These are phyloP conservation scores for Nicotiana attenuata DNA, from an alignment of 257 asterid species.

Conservation along the genomic window DNA sequence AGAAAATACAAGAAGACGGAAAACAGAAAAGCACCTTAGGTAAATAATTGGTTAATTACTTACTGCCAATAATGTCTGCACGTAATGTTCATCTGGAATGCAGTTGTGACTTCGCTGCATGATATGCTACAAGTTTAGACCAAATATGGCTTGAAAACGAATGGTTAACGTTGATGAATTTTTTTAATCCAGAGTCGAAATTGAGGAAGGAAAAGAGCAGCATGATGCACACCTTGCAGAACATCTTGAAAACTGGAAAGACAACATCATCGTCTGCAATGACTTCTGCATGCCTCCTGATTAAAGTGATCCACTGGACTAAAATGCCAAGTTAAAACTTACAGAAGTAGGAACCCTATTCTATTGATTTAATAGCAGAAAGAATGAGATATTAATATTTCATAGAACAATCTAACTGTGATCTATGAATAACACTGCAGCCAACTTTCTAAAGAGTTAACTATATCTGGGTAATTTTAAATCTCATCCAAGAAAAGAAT, in stretches of 20 bases:
- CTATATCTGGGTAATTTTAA: background rate
- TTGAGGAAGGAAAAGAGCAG: background rate
- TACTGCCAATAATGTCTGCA: constrained; percentile 84
- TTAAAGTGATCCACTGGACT: constrained; percentile 81
- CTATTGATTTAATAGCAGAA: background rate
- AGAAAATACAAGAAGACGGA: background rate
- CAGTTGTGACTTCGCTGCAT: constrained; percentile 93
- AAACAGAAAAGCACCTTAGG: background rate
- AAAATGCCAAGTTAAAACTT: background rate
- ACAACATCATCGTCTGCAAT: constrained; percentile 62
- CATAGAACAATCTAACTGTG: background rate
- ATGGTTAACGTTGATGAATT: background rate
- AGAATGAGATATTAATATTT: background rate
- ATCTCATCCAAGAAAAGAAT: background rate
- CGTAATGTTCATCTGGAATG: constrained; percentile 96
- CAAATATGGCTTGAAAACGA: background rate
- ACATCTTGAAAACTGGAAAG: constrained; percentile 58
- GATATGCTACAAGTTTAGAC: constrained; percentile 14
- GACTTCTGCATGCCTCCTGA: constrained; percentile 71
- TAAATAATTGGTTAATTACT: constrained; percentile 19
- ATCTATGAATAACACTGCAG: background rate
- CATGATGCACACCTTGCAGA: constrained; percentile 60
- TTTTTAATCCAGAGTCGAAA: background rate
- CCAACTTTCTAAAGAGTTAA: background rate
- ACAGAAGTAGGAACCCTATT: background rate